Evolutionary conservation across 1,284 basidiomycete species (phyloP), one percentile per base, ranked within the genome.

Genomic region (Xerocomus cyaneibrunnescens): DNA sequence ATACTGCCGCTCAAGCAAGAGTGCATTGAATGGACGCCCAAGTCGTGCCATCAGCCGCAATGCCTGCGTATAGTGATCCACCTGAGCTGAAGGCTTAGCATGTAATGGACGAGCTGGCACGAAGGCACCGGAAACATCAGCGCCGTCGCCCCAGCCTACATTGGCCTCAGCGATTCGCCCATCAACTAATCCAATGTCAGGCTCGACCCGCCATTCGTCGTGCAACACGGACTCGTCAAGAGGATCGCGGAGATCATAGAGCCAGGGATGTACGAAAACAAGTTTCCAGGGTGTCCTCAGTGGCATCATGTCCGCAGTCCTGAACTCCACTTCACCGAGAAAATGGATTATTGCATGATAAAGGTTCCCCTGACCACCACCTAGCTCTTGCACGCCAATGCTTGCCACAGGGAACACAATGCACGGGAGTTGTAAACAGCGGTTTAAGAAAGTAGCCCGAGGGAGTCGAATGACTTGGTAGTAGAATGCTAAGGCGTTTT

Each of bases 191-290:
- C 10, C 42, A 8, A 5, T 7, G 9, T 36, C 22, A 1, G 37
- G 16, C 12, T 39, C 36, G 12, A 2, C 16, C 16, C 45, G 43
- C 7, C 3, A 3, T 3, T 51, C 47, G 1, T 45, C 46, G 7
- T 39, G 40, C 1, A 28, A 40, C 6, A 28, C 5, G 12, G 34
- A 21, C 7, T 30, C 45, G n/a, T 50, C 48, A 22, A 5, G 9
- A 2, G n/a, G 19, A 30, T 47, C 48, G 5, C 12, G 1, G 5
- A 55, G 46, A 35, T 45, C 49, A 22, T 2, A 34, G 17, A 58
- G 5, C 56, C 56, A 58, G 1, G 57, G 51, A 31, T 51, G 31
- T 16, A 57, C 48, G 5, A 57, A 41, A 4, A 48, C n/a, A 14
- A 57, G 51, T 4, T 32, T 49, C 1, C 36, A 48, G 17, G 49